These are phyloP conservation scores for Clausena lansium DNA, from an alignment of 345 rosid genomes.

Conservation along the genomic window DNA sequence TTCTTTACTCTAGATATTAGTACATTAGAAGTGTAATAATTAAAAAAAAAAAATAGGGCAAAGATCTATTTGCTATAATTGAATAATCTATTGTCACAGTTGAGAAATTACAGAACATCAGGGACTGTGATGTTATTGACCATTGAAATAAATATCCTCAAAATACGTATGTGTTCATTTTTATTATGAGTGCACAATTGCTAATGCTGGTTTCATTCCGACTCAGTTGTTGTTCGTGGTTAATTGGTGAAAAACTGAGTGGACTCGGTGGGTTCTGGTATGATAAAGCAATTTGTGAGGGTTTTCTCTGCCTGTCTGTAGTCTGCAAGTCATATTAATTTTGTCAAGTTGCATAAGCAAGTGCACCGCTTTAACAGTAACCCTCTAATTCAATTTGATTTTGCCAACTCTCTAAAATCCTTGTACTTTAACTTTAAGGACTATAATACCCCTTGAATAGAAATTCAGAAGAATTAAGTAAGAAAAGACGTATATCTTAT, in stretches of 20 bases:
- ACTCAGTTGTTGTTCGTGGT: not conserved
- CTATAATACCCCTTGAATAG: not conserved
- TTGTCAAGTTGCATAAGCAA: slow-evolving; percentile 14
- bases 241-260: not conserved
- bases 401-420: not conserved
- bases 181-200: not conserved
- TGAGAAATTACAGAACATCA: not conserved
- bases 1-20: too few species aligned
- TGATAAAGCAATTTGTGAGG: not conserved
- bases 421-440: not conserved
- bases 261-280: slow-evolving; percentile 5
- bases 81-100: not conserved
- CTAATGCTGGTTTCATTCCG: not conserved
- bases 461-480: too few species aligned
- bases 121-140: not conserved
- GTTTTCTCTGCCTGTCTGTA: not conserved
- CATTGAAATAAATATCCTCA: not conserved
- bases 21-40: too few species aligned
- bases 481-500: too few species aligned
- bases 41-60: too few species aligned
- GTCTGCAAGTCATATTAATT: slow-evolving; percentile 13
- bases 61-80: too few species aligned
- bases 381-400: slow-evolving; percentile 6
- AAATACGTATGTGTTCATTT: not conserved
- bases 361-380: slow-evolving; percentile 13